Evolutionary conservation across 2,329 filamentous ascomycete genomes (phyloP), one percentile per base, ranked within the genome.

Genomic region (Aspergillus neoniger): DNA sequence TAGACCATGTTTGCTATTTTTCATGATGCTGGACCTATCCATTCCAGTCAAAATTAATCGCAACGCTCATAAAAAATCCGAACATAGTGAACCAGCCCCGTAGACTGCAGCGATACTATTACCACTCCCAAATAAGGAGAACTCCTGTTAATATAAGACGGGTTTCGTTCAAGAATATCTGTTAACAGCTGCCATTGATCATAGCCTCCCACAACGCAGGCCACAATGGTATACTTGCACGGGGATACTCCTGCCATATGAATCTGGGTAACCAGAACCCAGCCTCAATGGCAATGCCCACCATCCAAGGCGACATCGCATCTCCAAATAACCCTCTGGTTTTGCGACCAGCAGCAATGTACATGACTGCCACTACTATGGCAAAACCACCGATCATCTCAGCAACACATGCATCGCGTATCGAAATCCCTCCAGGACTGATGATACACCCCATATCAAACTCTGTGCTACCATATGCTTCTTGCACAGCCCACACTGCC

Each of bases 41-140:
- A 25, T 25, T 0, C 23, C 0, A 7, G 23, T 25, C 1, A 0
- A 0, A 25, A 25, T 0, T 0, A 6, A 25, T 28, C 25, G 25
- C 25, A 28, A 28, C 0, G 25, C 7, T 28, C 25, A 2, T 8
- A 8, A 25, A 19, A 25, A 25, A 7, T 25, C 7, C 8, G 25
- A 28, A 28, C 2, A 0, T 28, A 28, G 25, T 28, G 7, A 28
- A 28, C 2, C 1, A 28, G 25, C 25, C 7, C 25, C 2, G 25
- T 25, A 30, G 9, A 7, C 28, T 7, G 12, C 4, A 14, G 12
- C 12, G 12, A 15, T 14, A 6, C 12, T 36, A 36, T 2, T 1
- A 36, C 5, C 12, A 12, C 10, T 4, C 1, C 4, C 1, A 14
- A 12, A 12, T 4, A 32, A 32, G 2, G 1, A 1, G 2, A 12